Base-by-base conservation (phyloP, 352 stramenopile genomes). In the Globisporangium echinulatum region DNA sequence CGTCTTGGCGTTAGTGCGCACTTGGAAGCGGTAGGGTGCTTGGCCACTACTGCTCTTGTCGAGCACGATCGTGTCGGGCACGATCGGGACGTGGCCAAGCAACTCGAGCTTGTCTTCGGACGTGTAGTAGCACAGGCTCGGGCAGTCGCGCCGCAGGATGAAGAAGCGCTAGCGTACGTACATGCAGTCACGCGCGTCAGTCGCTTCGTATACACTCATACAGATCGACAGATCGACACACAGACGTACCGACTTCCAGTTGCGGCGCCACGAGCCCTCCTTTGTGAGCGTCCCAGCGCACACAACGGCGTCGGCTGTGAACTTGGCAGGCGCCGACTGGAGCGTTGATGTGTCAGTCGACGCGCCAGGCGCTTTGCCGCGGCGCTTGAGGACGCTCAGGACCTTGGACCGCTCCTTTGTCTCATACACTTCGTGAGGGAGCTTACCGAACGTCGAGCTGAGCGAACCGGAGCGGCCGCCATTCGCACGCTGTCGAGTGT, bases 101-200 rank as follows among this genome's bases (percentile, higher is more conserved):
- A 94, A 59, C 67, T 92, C 79, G 44, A 92, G 73, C 52, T 90
- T 92, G 43, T 92, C 79, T 58, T 94, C 82, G 7, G 82, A 91
- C 42, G 82, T 85, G 67, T 86, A 94, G 68, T 94, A 94, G 60
- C 78, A 85, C 38, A 94, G 68, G 54, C 77, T 84, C 50, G 85
- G 85, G 17, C 74, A 81, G 58, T 94, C 82, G 40, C 72, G 77
- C 5, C 85, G 80, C 48, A 94, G 48, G 47, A 94, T 85, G 58
- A 92, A 94, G 60, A 91, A 94, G 7, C 85, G 72, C 74, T 82
- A 38, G 1, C 54, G 4, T 7, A 1, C 5, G 55, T 13, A 59
- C 11, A 52, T 1, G 25, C 25, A 33, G 25, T 33, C 25, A 33
- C 25, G 25, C 25, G 25, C 25, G 25, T 33, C 25, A 33, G 25